Evolutionary conservation across 179 eudicot genomes (phyloP).

Genomic region (Silene noctiflora): DNA sequence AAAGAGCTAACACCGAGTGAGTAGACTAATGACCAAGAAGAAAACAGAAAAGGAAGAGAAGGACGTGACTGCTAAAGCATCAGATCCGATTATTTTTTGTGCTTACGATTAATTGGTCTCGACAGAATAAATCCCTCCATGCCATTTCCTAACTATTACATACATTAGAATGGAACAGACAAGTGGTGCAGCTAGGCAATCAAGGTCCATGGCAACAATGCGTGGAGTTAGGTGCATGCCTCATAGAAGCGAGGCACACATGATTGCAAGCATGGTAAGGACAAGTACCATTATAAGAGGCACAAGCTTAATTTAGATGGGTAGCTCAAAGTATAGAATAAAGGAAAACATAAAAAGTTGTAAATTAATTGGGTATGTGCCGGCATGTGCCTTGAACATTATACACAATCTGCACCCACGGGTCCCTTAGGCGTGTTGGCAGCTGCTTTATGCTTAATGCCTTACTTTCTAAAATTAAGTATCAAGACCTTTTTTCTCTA

Average conservation of each 20-base stretch:
- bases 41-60: not conserved
- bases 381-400: not conserved
- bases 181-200: not conserved
- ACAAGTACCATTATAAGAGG: not conserved
- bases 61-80: not conserved
- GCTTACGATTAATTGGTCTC: not conserved
- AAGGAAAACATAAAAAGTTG: not conserved
- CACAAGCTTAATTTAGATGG: not conserved
- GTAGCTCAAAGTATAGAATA: not conserved
- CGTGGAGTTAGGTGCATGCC: not conserved
- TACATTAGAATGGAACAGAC: constrained; percentile 2
- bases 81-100: not conserved
- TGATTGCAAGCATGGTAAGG: not conserved
- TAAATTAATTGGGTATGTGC: not conserved
- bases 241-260: not conserved
- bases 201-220: not conserved
- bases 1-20: not conserved
- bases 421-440: constrained; percentile 3
- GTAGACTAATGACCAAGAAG: no score
- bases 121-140: not conserved
- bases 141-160: not conserved
- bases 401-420: not conserved
- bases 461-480: not conserved
- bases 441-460: not conserved
- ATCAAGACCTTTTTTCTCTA: not conserved